Base-by-base conservation (phyloP, 306 rosid genomes). In the Lupinus albus region DNA sequence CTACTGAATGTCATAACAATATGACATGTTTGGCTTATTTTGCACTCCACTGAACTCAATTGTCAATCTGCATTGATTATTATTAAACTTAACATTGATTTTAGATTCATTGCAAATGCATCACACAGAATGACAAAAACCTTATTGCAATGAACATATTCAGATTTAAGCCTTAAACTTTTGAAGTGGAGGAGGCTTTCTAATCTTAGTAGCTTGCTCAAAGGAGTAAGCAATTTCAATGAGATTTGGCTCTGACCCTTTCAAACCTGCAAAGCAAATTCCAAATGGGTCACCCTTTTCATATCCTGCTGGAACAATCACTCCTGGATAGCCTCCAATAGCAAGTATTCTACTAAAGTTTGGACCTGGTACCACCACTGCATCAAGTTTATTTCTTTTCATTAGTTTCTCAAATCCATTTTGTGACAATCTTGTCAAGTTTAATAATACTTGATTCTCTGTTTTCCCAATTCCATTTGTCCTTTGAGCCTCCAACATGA, bases 261-360 rank as follows among this genome's bases (percentile, higher is more conserved):
- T 83, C 54, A 86, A 67, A 17, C 95, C 93, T n/a, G 84, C 91
- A 41, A 88, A 88, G 67, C 47, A 69, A 72, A 88, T 72, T 14
- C 97, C 95, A 68, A 88, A 78, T 13, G 93, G 93, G 13, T 2
- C 45, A 2, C 52, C 70, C 11, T 79, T 38, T 14, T 79, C 68
- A 71, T 77, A 86, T 33, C 88, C 92, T n/a, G 87, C 95, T 8
- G 89, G 92, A 52, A 88, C 92, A 47, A 5, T 73, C n/a, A 91
- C 50, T 75, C 84, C 92, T 0, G 97, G 97, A 53, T 82, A 74
- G 4, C 92, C 91, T 53, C 95, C 97, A 12, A 62, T 73, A 1
- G 84, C 90, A 9, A 91, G 90, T 17, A 84, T 68, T 0, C 15
- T 3, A 59, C 72, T 39, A 42, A 80, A 67, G 13, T 0, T 0